Evolutionary conservation across 2,329 filamentous ascomycete species (phyloP).

Genomic region (Ophiostoma sp.): DNA sequence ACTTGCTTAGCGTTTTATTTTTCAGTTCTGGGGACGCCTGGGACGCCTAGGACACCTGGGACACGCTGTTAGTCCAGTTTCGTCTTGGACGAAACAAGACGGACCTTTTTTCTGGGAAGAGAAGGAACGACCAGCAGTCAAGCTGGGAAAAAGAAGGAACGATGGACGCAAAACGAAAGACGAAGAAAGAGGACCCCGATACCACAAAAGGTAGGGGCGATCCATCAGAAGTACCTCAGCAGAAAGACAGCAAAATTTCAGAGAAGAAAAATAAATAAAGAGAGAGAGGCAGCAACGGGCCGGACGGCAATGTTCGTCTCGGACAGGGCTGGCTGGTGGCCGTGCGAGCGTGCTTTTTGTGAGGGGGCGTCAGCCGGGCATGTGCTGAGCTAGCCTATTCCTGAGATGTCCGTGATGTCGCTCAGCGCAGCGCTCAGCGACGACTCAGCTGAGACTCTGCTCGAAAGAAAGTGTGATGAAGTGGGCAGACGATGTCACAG

Average conservation of each 20-base stretch:
- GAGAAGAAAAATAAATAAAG: background rate
- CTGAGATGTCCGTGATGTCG: background rate
- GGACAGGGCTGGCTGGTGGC: background rate
- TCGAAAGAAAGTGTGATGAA: background rate
- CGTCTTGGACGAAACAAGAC: background rate
- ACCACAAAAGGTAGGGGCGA: background rate
- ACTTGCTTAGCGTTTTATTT: background rate
- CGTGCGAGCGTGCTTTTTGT: background rate
- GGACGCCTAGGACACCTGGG: background rate
- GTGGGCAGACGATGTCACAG: background rate
- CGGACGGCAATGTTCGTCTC: background rate
- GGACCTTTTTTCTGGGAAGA: background rate
- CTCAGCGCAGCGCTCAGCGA: background rate
- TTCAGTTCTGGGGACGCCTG: background rate
- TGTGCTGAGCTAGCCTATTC: background rate
- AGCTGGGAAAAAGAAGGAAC: background rate
- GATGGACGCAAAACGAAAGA: background rate
- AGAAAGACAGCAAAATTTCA: background rate
- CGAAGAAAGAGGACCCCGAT: background rate
- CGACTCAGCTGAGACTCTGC: background rate
- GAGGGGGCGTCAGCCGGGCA: slow-evolving; percentile 1
- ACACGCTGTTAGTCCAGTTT: slow-evolving; percentile 9
- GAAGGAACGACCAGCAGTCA: background rate
- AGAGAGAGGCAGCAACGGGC: background rate
- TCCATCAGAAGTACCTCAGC: background rate